Evolutionary conservation across 345 rosid species (phyloP), one percentile per base, ranked within the genome.

Genomic region (Linum usitatissimum): DNA sequence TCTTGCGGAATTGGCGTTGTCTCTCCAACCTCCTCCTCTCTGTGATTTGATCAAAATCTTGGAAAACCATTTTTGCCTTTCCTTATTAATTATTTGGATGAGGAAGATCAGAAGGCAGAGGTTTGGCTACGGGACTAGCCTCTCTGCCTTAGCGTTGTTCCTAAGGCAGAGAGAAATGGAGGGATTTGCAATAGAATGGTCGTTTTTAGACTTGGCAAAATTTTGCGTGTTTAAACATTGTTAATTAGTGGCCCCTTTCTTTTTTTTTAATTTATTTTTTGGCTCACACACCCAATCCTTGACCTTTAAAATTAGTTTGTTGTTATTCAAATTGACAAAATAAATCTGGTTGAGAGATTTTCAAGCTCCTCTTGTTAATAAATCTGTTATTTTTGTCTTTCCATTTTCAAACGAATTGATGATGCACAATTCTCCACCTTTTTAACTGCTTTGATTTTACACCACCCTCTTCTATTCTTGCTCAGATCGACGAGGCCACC

Each of bases 21-120:
- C 90, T 78, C 38, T 88, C 81, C 5, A 70, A 75, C 62, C 74
- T 71, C 60, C 94, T 80, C 42, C 90, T 80, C 68, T 88, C 91
- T 7, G 88, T 84, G 30, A 91, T 71, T 28, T 69, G 70, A 66
- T 86, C 96, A 55, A 91, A 91, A 73, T 91, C 97, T 42, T 91
- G 96, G 72, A 91, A 91, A n/a, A 60, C 97, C 97, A 91, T 91
- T 57, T 59, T 61, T 53, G 18, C 30, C 51, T 45, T 12, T 45
- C 1, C 10, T 15, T 45, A n/a, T n/a, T n/a, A n/a, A n/a, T 45
- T 45, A 2, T 45, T 12, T 45, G 3, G 28, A 10, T 45, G 7
- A 4, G 7, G 17, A 17, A 5, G 61, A 54, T 40, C 56, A 17
- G 3, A 9, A 63, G 75, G 79, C 76, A 71, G 84, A 79, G 75